Base-by-base conservation (phyloP, 2,329 filamentous ascomycete genomes). In the Colletotrichum sp. region DNA sequence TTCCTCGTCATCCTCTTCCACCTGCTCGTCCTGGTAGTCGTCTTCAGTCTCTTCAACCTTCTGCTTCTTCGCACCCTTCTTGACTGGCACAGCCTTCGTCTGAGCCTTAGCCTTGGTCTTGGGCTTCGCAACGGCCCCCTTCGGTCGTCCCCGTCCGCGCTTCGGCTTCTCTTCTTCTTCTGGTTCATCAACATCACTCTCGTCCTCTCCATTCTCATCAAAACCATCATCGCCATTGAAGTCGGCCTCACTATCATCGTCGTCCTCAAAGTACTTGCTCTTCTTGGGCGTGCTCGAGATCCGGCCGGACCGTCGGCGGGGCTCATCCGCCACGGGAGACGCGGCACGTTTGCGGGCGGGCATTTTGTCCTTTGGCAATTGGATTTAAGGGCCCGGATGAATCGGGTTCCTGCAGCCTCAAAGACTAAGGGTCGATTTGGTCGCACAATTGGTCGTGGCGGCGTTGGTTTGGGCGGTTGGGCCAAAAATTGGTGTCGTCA, bases 201-300 rank as follows among this genome's bases (percentile, higher is more conserved):
- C 78, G 55, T 79, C 59, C 16, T 32, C 26, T 26, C 78, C 66
- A n/a, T 71, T 62, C 26, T 70, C 75, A 39, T 66, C 18, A 16
- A 72, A 24, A 0, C 57, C 70, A 26, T 73, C 70, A 18, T 26
- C 70, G 2, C 39, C 64, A 26, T 48, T 39, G 39, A 34, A 18
- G 48, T 59, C 66, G 6, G n/a, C 62, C 10, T 77, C 75, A 52
- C 44, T 52, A 6, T 81, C 78, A 0, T 82, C 80, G 4, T 81
- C 80, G 5, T 82, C 81, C 13, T 90, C 89, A 79, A 91, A 91
- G 80, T 91, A 91, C 22, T 82, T 83, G 82, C 89, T 91, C 83
- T 86, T 90, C 78, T 86, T 83, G 24, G 85, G 83, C 30, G 85
- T 86, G 80, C 83, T 86, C 22, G 85, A 85, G 48, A 88, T 80